Conservation (phyloP, 2,329 filamentous ascomycete genomes). For the Alternaria arborescens region DNA sequence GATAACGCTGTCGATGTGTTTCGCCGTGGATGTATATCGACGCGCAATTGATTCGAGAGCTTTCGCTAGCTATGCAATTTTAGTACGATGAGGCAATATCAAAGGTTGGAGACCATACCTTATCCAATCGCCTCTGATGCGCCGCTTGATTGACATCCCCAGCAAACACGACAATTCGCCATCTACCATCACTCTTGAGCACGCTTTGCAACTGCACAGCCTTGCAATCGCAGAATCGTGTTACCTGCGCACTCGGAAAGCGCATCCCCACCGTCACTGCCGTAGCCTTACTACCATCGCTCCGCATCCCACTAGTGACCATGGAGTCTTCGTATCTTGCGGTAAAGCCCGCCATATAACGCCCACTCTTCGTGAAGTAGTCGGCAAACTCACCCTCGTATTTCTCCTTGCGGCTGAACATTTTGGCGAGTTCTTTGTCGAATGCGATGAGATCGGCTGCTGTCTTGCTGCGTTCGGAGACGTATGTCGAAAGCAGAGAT, state of each 20-base stretch:
- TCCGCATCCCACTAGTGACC: slow-evolving; percentile 52
- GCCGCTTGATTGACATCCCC: slow-evolving; percentile 53
- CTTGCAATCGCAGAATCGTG: slow-evolving; percentile 67
- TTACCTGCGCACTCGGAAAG: slow-evolving; percentile 64
- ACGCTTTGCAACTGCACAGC: slow-evolving; percentile 61
- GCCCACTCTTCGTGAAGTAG: slow-evolving; percentile 65
- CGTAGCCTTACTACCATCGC: slow-evolving; percentile 49
- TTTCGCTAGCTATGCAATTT: slow-evolving; percentile 26
- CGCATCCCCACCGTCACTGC: slow-evolving; percentile 58
- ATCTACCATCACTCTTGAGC: slow-evolving; percentile 62
- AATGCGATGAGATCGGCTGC: slow-evolving; percentile 67
- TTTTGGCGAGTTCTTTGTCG: slow-evolving; percentile 61
- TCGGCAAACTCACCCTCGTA: slow-evolving; percentile 62
- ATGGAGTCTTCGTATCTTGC: slow-evolving; percentile 62
- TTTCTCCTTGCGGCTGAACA: slow-evolving; percentile 61
- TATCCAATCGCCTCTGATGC: slow-evolving; percentile 43
- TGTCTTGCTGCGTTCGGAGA: slow-evolving; percentile 62
- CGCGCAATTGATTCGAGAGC: slow-evolving; percentile 43
- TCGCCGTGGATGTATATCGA: slow-evolving; percentile 54
- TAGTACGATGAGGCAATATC: not conserved
- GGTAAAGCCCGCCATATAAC: slow-evolving; percentile 69
- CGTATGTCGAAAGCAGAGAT: slow-evolving; percentile 67
- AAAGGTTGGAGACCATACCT: slow-evolving; percentile 41
- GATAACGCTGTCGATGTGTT: slow-evolving; percentile 64
- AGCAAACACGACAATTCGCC: slow-evolving; percentile 61